Conservation (phyloP, 805 yeast genomes). For the Saturnispora serradocipensis region DNA sequence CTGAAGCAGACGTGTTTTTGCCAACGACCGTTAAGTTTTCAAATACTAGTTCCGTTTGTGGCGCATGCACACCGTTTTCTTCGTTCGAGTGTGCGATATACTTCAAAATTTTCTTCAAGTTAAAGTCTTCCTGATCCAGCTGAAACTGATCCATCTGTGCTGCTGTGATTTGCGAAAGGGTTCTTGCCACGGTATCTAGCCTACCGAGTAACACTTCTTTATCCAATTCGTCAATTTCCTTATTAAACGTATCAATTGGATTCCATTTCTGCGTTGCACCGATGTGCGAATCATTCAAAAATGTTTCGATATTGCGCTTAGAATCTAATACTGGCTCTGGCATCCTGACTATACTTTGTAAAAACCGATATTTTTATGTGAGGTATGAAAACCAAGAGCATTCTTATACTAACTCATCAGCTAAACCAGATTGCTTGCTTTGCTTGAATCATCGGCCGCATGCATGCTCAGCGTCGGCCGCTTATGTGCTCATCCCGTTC, state of each 20-base stretch:
- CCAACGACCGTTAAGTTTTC: conserved; percentile 36
- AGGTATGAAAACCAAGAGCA: too few relatives aligned
- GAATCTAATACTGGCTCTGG: too few relatives aligned
- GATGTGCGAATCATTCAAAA: too few relatives aligned
- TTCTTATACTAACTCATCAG: too few relatives aligned
- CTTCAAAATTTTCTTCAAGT: conserved; percentile 29
- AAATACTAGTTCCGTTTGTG: conserved; percentile 36
- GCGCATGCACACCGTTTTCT: conserved; percentile 37
- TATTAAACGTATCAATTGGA: background rate
- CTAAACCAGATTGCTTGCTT: too few relatives aligned
- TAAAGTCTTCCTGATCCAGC: conserved; percentile 27
- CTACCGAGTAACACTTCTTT: conserved; percentile 13
- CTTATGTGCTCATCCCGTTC: too few relatives aligned
- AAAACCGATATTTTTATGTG: too few relatives aligned
- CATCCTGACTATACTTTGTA: too few relatives aligned
- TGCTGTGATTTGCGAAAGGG: conserved; percentile 10
- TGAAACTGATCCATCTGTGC: conserved; percentile 12
- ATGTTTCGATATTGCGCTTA: too few relatives aligned
- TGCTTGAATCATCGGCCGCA: too few relatives aligned
- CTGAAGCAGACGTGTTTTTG: conserved; percentile 37
- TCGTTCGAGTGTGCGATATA: conserved; percentile 30
- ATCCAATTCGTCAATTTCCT: background rate
- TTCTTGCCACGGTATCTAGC: conserved; percentile 8
- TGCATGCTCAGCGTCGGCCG: too few relatives aligned
- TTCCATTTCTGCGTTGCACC: background rate